phyloP scores from a whole-genome alignment of 352 stramenopile species.

The Globisporangium middletonii region DNA sequence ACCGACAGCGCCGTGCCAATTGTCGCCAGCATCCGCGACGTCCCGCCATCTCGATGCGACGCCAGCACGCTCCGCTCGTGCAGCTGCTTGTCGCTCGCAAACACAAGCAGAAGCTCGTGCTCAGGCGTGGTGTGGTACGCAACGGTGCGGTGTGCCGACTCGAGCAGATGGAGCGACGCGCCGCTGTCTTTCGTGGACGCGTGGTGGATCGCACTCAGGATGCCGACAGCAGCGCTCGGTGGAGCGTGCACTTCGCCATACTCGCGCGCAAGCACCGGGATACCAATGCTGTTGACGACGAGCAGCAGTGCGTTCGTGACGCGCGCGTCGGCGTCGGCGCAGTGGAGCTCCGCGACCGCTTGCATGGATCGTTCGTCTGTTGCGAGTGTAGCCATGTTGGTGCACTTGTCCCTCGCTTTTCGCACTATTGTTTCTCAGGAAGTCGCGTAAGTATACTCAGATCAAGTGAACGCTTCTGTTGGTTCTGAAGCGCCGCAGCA shows the following conservation, averaged over 20 bases:
- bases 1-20: constrained; percentile 17
- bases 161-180: constrained; percentile 19
- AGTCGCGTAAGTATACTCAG: neutral
- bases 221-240: constrained; percentile 38
- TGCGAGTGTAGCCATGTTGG: constrained; percentile 10
- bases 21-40: constrained; percentile 23
- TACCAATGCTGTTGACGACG: constrained; percentile 38
- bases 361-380: neutral
- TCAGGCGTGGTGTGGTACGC: constrained; percentile 28
- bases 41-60: neutral
- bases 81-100: constrained; percentile 17
- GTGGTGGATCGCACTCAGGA: constrained; percentile 46
- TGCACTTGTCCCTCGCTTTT: neutral
- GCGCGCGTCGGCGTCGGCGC: constrained; percentile 6
- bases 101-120: constrained; percentile 27
- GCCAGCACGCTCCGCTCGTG: neutral
- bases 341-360: constrained; percentile 4
- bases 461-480: neutral
- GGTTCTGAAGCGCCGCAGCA: too few relatives aligned
- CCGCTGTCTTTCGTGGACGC: constrained; percentile 18
- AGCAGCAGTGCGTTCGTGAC: constrained; percentile 33
- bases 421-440: neutral
- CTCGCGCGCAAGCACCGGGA: constrained; percentile 39
- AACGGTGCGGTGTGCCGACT: constrained; percentile 23
- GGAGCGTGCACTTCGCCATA: constrained; percentile 37